These are phyloP conservation scores for Themeda triandra DNA, from an alignment of 176 grass and related monocot genomes.

Conservation along the genomic window DNA sequence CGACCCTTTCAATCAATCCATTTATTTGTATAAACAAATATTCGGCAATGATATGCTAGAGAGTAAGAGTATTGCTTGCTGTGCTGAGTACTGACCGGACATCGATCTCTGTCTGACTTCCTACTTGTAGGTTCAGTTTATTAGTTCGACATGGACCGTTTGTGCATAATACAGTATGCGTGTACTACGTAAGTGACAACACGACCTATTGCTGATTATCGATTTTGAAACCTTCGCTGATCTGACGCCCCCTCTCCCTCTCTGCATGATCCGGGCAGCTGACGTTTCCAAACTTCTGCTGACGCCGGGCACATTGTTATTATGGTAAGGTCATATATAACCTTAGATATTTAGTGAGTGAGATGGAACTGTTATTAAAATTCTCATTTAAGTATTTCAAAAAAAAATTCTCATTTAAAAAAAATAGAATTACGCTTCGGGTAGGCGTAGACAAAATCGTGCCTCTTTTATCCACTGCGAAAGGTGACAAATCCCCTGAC, in stretches of 20 bases:
- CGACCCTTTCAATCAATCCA: background rate
- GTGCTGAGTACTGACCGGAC: background rate
- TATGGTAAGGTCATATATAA: background rate
- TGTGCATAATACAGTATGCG: background rate
- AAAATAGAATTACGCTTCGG: background rate
- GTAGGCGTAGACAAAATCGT: background rate
- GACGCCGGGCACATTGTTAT: background rate
- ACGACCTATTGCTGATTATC: background rate
- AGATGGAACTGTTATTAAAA: background rate
- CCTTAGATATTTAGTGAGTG: background rate
- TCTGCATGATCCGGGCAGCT: constrained; percentile 26
- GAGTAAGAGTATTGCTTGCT: background rate
- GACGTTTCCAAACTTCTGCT: too few species aligned
- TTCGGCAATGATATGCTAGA: background rate
- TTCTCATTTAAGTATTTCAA: too few species aligned
- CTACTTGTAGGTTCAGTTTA: background rate
- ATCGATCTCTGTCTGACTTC: background rate
- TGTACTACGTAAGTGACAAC: background rate
- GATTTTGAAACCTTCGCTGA: background rate
- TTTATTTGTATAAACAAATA: background rate
- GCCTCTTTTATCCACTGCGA: background rate
- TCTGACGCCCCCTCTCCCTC: background rate
- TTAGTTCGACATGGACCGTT: background rate
- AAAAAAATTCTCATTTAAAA: background rate
- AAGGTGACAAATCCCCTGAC: background rate